Evolutionary conservation across 345 rosid genomes (phyloP).

Genomic region (Bretschneidera sinensis): DNA sequence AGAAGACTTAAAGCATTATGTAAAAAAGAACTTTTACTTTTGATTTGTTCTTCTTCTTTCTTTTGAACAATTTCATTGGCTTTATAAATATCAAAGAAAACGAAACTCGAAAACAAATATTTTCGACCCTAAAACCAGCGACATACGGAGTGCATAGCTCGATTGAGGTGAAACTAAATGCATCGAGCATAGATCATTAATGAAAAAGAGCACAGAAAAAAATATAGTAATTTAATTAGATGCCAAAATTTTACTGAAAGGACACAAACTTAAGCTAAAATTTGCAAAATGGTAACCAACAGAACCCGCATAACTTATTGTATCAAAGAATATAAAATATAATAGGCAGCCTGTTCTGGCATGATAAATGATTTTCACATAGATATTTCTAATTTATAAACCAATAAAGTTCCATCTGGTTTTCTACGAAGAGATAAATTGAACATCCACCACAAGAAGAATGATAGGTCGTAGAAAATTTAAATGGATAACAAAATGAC

Average conservation of each 20-base stretch:
- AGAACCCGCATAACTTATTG: too few species aligned
- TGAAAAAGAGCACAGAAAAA: too few species aligned
- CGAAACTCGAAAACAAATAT: background rate
- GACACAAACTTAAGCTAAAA: too few species aligned
- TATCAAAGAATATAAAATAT: too few species aligned
- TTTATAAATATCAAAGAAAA: background rate
- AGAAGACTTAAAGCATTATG: too few species aligned
- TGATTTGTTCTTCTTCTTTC: background rate
- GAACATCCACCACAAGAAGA: background rate
- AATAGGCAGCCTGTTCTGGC: too few species aligned
- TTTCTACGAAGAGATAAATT: conserved; percentile 1
- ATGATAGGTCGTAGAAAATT: background rate
- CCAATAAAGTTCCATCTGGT: too few species aligned
- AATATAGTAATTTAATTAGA: too few species aligned
- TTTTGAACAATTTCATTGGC: background rate
- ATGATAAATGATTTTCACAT: background rate
- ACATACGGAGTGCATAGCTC: background rate
- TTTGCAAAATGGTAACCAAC: too few species aligned
- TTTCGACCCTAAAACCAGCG: background rate
- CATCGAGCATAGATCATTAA: too few species aligned
- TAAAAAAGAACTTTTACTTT: background rate
- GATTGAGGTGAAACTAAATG: background rate
- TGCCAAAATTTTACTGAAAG: background rate
- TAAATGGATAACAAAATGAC: background rate
- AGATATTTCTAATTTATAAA: too few species aligned